phyloP scores from a whole-genome alignment of 1,284 basidiomycete genomes.

The Boletellus deceptivus region DNA sequence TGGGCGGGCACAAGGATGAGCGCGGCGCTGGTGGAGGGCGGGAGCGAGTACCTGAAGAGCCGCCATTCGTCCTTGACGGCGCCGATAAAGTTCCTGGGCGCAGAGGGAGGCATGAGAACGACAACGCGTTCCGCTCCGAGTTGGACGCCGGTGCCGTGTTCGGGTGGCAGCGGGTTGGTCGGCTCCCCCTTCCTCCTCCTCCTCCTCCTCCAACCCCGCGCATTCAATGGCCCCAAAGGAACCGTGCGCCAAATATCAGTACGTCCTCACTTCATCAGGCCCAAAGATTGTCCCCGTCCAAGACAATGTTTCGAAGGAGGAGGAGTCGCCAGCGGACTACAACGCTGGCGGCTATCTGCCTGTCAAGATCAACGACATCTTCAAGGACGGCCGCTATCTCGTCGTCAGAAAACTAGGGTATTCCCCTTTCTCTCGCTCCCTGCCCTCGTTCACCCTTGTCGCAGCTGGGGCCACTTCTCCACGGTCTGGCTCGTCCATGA shows the following conservation, averaged over 20 bases:
- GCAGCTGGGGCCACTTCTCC: constrained; percentile 88
- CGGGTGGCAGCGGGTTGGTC: constrained; percentile 11
- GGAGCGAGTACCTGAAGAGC: constrained; percentile 63
- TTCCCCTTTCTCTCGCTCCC: constrained; percentile 21
- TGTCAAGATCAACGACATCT: constrained; percentile 74
- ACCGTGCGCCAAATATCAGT: constrained; percentile 69
- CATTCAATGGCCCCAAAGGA: constrained; percentile 62
- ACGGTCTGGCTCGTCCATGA: constrained; percentile 84
- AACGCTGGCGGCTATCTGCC: constrained; percentile 80
- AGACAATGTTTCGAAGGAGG: constrained; percentile 64
- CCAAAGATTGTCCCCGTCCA: constrained; percentile 69
- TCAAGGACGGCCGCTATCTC: constrained; percentile 76
- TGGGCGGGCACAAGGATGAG: constrained; percentile 30
- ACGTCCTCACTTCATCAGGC: constrained; percentile 62
- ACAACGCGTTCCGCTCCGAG: background rate
- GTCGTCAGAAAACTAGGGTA: constrained; percentile 84
- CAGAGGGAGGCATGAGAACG: constrained; percentile 6
- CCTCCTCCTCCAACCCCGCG: constrained; percentile 8
- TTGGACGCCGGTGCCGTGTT: constrained; percentile 15
- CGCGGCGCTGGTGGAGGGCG: background rate
- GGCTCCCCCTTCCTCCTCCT: constrained; percentile 11
- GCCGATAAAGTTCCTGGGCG: constrained; percentile 50
- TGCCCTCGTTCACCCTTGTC: constrained; percentile 22
- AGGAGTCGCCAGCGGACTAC: constrained; percentile 78
- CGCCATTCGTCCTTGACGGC: constrained; percentile 86